A percentile compares a stretch with the other conserved stretches of the same genome.
These are phyloP conservation scores for Hevea brasiliensis DNA, from an alignment of 345 rosid species.

Conservation along the genomic window DNA sequence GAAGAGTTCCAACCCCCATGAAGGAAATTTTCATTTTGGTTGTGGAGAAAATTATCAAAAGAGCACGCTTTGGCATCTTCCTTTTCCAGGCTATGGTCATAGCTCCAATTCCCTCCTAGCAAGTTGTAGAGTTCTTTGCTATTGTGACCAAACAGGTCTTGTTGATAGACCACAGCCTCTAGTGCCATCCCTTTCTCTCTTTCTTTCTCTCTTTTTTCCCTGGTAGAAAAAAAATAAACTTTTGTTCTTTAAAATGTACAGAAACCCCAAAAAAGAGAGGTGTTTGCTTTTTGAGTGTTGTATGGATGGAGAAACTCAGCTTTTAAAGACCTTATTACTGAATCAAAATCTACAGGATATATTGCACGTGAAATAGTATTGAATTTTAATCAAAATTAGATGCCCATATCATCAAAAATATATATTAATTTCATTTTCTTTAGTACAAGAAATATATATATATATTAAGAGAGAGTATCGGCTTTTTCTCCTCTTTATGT, in stretches of 20 bases:
- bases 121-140: conserved; percentile 48
- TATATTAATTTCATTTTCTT: too few relatives aligned
- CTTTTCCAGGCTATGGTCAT: conserved; percentile 19
- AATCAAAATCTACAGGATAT: conserved; percentile 30
- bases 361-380: conserved; percentile 47
- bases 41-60: conserved; percentile 37
- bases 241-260: neutral
- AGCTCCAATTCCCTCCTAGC: conserved; percentile 42
- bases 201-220: conserved; percentile 14
- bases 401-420: too few relatives aligned
- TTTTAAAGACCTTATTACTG: conserved; percentile 35
- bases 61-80: conserved; percentile 25
- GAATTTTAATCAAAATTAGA: neutral
- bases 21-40: conserved; percentile 37
- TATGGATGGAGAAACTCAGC: conserved; percentile 27
- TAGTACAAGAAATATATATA: too few relatives aligned
- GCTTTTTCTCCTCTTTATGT: too few relatives aligned
- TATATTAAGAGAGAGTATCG: too few relatives aligned
- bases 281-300: conserved; percentile 13
- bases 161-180: conserved; percentile 60
- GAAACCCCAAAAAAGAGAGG: conserved; percentile 3
- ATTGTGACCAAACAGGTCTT: conserved; percentile 43
- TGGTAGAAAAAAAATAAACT: neutral
- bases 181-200: conserved; percentile 54
- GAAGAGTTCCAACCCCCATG: conserved; percentile 34